phyloP scores from a whole-genome alignment of 805 yeast species.

The Jamesozyma rosinii region DNA sequence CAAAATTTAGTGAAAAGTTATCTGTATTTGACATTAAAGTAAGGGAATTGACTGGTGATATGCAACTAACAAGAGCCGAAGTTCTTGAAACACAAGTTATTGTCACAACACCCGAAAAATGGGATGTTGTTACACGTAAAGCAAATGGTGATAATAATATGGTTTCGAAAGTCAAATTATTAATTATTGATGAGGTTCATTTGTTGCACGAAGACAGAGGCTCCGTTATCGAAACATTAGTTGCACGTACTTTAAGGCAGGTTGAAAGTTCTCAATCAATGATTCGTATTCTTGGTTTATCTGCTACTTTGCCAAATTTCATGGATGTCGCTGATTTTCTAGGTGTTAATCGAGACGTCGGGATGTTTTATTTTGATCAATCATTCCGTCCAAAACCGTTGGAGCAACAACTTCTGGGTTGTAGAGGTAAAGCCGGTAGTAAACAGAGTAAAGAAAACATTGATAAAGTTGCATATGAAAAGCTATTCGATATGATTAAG shows the following conservation, averaged over 20 bases:
- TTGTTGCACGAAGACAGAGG: slow-evolving; percentile 95
- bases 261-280: slow-evolving; percentile 90
- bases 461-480: slow-evolving; percentile 69
- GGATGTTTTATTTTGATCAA: slow-evolving; percentile 90
- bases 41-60: slow-evolving; percentile 87
- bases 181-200: slow-evolving; percentile 95
- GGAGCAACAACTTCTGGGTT: slow-evolving; percentile 80
- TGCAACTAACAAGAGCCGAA: slow-evolving; percentile 80
- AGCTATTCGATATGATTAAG: slow-evolving; percentile 54
- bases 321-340: slow-evolving; percentile 91
- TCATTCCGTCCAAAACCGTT: slow-evolving; percentile 91
- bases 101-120: slow-evolving; percentile 91
- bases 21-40: slow-evolving; percentile 82
- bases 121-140: slow-evolving; percentile 97
- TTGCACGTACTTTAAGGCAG: slow-evolving; percentile 87
- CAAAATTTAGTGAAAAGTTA: slow-evolving; percentile 68
- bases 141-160: slow-evolving; percentile 81
- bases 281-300: slow-evolving; percentile 88
- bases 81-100: slow-evolving; percentile 75
- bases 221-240: slow-evolving; percentile 89
- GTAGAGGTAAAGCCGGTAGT: slow-evolving; percentile 75
- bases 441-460: slow-evolving; percentile 58
- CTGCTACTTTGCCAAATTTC: slow-evolving; percentile 88
- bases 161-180: slow-evolving; percentile 70
- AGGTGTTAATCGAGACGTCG: slow-evolving; percentile 81